These are phyloP conservation scores for Keithomyces neogunnii DNA, from an alignment of 2,329 filamentous ascomycete genomes.

Conservation along the genomic window DNA sequence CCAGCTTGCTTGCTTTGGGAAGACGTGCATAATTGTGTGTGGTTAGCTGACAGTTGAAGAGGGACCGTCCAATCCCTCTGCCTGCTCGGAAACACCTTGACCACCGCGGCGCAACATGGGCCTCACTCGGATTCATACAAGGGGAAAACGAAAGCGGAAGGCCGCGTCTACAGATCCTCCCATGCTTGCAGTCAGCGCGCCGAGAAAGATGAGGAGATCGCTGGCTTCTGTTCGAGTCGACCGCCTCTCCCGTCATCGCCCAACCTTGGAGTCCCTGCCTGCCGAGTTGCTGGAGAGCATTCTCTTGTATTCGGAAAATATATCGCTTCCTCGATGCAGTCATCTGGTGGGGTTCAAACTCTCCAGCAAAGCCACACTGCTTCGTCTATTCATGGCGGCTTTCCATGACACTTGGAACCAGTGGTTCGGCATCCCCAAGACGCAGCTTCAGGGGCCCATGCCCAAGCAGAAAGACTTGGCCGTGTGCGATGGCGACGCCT, in stretches of 20 bases:
- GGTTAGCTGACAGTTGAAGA: too few relatives aligned
- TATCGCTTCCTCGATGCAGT: constrained; percentile 36
- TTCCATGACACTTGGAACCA: constrained; percentile 31
- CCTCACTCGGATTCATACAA: constrained; percentile 40
- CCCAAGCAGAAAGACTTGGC: constrained; percentile 2
- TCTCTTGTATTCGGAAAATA: constrained; percentile 39
- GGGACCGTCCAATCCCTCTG: too few relatives aligned
- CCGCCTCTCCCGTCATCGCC: constrained; percentile 16
- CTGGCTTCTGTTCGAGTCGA: constrained; percentile 21
- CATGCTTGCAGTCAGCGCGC: constrained; percentile 4
- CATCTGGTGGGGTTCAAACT: constrained; percentile 37
- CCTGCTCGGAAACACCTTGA: too few relatives aligned
- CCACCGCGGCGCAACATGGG: constrained; percentile 24
- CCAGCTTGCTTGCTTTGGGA: neutral
- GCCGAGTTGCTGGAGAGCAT: constrained; percentile 46
- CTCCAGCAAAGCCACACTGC: constrained; percentile 29
- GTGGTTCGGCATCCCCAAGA: constrained; percentile 22
- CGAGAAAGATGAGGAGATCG: constrained; percentile 19
- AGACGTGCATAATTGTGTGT: too few relatives aligned
- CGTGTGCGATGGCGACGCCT: constrained; percentile 26
- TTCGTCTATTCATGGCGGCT: constrained; percentile 27
- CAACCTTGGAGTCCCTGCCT: constrained; percentile 31
- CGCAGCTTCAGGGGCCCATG: constrained; percentile 9
- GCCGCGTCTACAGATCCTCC: constrained; percentile 10
- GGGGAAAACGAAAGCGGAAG: constrained; percentile 39